Percentiles rank a stretch among this genome's conserved stretches.
These are phyloP conservation scores for Cutaneotrichosporon arboriforme DNA, from an alignment of 1,284 basidiomycete species.

Conservation along the genomic window DNA sequence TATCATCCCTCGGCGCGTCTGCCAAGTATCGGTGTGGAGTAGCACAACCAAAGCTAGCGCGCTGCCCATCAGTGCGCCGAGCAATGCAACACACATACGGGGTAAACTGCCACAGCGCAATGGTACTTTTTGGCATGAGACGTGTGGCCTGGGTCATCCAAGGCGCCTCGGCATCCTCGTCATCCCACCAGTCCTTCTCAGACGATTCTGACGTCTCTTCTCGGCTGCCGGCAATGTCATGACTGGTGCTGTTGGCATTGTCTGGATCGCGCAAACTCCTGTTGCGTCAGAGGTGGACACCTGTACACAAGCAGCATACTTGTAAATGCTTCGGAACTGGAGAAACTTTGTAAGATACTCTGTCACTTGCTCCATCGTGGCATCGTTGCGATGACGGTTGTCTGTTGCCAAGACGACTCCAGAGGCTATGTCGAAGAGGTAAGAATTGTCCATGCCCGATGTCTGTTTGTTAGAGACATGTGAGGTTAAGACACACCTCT, in stretches of 20 bases:
- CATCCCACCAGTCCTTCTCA: slow-evolving; percentile 39
- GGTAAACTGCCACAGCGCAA: slow-evolving; percentile 82
- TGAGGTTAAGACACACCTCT: slow-evolving; percentile 16
- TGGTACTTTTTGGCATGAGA: slow-evolving; percentile 58
- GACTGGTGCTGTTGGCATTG: not conserved
- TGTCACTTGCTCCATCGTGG: slow-evolving; percentile 81
- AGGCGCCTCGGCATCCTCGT: slow-evolving; percentile 43
- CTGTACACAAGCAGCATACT: not conserved
- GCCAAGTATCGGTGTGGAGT: slow-evolving; percentile 71
- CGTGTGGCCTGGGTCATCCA: slow-evolving; percentile 43
- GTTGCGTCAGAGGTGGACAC: not conserved
- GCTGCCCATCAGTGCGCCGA: slow-evolving; percentile 36
- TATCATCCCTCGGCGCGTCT: slow-evolving; percentile 70
- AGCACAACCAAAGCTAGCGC: slow-evolving; percentile 70
- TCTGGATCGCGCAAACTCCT: not conserved
- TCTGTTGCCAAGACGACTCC: slow-evolving; percentile 89
- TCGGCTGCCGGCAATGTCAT: not conserved
- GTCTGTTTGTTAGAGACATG: slow-evolving; percentile 53
- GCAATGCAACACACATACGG: slow-evolving; percentile 49
- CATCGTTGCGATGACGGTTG: slow-evolving; percentile 53
- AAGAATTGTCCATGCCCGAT: slow-evolving; percentile 84
- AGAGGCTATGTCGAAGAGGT: slow-evolving; percentile 81
- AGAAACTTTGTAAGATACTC: slow-evolving; percentile 86
- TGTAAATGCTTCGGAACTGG: slow-evolving; percentile 75
- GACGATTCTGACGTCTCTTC: not conserved